phyloP scores from a whole-genome alignment of 2,329 filamentous ascomycete genomes.

The Neofusicoccum sp. region DNA sequence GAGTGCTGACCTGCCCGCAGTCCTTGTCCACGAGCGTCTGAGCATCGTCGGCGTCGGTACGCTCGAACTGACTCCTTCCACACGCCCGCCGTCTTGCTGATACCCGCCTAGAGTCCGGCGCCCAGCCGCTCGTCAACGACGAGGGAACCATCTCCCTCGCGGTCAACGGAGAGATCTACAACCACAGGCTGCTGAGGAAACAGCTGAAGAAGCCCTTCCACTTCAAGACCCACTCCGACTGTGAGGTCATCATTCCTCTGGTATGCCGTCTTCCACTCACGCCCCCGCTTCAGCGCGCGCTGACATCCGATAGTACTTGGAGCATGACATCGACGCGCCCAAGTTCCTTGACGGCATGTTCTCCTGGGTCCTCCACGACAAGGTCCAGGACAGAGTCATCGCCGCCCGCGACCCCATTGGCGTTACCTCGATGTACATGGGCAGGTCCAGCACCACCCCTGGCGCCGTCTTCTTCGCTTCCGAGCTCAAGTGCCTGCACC shows the following conservation, averaged over 20 bases:
- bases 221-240: constrained; percentile 99
- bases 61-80: constrained; percentile 31
- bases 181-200: constrained; percentile 94
- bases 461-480: constrained; percentile 92
- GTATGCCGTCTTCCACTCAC: constrained; percentile 52
- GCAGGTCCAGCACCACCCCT: constrained; percentile 77
- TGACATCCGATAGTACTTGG: constrained; percentile 68
- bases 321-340: constrained; percentile 87
- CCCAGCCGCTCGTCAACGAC: constrained; percentile 90
- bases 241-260: constrained; percentile 97
- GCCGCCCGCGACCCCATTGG: constrained; percentile 96
- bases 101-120: constrained; percentile 71
- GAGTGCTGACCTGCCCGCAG: constrained; percentile 30
- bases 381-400: constrained; percentile 85
- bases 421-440: constrained; percentile 96
- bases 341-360: constrained; percentile 99
- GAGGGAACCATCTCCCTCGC: constrained; percentile 86
- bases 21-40: constrained; percentile 95
- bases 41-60: constrained; percentile 95
- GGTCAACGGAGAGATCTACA: constrained; percentile 99
- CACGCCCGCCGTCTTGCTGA: constrained; percentile 23
- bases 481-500: constrained; percentile 88
- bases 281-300: constrained; percentile 10
- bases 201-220: constrained; percentile 77
- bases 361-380: constrained; percentile 97